Base-by-base conservation (phyloP, 306 rosid genomes). In the Ormosia emarginata region DNA sequence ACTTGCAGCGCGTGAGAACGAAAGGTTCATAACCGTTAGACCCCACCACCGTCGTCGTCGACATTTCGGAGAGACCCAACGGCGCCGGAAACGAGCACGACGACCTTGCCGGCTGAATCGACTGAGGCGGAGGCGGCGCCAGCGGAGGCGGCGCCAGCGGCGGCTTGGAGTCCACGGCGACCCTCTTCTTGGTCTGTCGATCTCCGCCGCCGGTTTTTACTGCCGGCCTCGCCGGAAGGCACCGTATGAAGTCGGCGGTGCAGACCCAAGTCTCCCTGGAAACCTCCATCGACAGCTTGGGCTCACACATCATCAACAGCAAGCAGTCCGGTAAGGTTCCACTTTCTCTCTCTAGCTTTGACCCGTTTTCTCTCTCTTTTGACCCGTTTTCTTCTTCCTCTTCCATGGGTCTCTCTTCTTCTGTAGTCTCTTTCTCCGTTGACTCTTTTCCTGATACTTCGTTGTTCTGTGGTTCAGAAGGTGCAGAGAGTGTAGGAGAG, bases 201-300 rank as follows among this genome's bases (percentile, higher is more conserved):
- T 49, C 55, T 49, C 55, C 79, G 37, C 55, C 52, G 75, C 37
- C 59, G 0, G 7, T 4, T 71, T 82, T 89, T 18, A 47, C 83
- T 75, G 53, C 68, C 0, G 86, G 87, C 66, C 86, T 92, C 74
- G 99, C 98, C 8, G 55, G 55, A 15, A 82, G 67, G 87, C 93
- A 87, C 53, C 96, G 88, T 81, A 93, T 80, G 86, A 92, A 95
- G 84, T 95, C 99, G 17, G 91, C 90, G 79, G 89, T 90, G 85
- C 99, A 91, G 0, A 95, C 91, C 99, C 99, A 95, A 0, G 99
- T 95, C 75, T 93, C 99, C 79, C 86, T 93, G 3, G 99, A 95
- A 0, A 95, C 99, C 78, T 95, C 99, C 97, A 93, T 92, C 0
- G 99, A 95, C 14, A 93, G 81, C 85, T 95, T 95, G 0, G 99